Percentiles rank a stretch among this genome's conserved stretches.
These are phyloP conservation scores for Daucus carota DNA, from an alignment of 129 eudicot genomes.

Conservation along the genomic window DNA sequence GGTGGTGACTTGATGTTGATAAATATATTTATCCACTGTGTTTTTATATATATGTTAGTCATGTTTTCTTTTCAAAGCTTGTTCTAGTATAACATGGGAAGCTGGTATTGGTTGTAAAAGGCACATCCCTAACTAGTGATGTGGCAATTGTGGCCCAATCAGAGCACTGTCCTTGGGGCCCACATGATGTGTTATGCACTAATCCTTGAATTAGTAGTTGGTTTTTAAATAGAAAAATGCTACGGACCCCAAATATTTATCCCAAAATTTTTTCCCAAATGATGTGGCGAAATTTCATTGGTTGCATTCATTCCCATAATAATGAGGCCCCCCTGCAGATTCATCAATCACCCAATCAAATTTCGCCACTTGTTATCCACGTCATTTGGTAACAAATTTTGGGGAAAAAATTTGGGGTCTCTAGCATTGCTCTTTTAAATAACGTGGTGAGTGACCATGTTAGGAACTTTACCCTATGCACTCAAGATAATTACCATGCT, in stretches of 20 bases:
- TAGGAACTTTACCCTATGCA: background rate
- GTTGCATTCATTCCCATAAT: no score
- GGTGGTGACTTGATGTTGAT: slow-evolving; percentile 31
- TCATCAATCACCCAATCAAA: no score
- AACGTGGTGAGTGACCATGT: background rate
- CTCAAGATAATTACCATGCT: background rate
- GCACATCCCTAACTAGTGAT: slow-evolving; percentile 32
- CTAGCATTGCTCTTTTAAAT: no score
- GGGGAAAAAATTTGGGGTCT: no score
- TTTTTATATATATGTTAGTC: background rate
- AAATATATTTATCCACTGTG: slow-evolving; percentile 5
- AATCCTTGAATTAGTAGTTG: slow-evolving; percentile 18
- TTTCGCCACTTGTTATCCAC: no score
- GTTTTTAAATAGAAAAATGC: slow-evolving; percentile 30
- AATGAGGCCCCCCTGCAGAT: no score
- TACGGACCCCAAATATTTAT: no score
- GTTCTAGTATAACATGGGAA: slow-evolving; percentile 23
- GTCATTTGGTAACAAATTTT: no score
- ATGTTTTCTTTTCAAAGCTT: background rate
- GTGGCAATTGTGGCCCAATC: slow-evolving; percentile 12
- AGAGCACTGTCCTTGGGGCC: slow-evolving; percentile 23
- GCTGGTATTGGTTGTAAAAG: slow-evolving; percentile 25
- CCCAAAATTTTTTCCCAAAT: no score
- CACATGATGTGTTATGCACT: slow-evolving; percentile 48
- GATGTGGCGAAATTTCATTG: no score